Evolutionary conservation across 352 stramenopile species (phyloP).

Genomic region (Globisporangium paddicum): DNA sequence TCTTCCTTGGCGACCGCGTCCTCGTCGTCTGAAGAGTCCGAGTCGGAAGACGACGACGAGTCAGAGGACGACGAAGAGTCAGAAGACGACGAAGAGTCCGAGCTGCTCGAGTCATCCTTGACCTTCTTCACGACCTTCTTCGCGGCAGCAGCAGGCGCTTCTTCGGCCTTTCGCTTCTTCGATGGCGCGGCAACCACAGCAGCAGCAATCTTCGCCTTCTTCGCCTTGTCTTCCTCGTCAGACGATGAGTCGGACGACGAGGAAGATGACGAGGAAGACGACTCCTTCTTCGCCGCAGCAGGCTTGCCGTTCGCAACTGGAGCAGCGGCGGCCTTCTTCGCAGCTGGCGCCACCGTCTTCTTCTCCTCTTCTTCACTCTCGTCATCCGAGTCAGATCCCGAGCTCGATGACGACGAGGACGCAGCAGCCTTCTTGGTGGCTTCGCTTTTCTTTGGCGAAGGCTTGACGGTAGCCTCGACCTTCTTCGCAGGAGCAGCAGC

Average conservation of each 20-base stretch:
- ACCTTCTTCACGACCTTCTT: constrained; percentile 28
- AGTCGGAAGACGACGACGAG: constrained; percentile 32
- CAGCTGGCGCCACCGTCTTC: constrained; percentile 15
- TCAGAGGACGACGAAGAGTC: constrained; percentile 35
- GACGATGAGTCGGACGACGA: constrained; percentile 39
- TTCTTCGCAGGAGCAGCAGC: constrained; percentile 11
- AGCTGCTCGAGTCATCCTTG: constrained; percentile 38
- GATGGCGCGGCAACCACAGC: constrained; percentile 20
- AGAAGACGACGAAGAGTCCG: constrained; percentile 36
- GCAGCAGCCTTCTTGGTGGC: constrained; percentile 21
- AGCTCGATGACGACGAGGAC: constrained; percentile 30
- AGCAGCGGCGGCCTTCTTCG: constrained; percentile 28
- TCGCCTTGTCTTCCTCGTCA: constrained; percentile 22
- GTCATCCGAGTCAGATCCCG: constrained; percentile 48
- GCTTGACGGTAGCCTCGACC: constrained; percentile 6
- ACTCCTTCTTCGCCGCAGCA: constrained; percentile 17
- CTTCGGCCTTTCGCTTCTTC: constrained; percentile 55
- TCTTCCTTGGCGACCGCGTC: constrained; percentile 74
- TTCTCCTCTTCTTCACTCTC: constrained; percentile 38
- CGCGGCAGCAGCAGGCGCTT: constrained; percentile 13
- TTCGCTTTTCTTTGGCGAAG: constrained; percentile 17
- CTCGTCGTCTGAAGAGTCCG: constrained; percentile 39
- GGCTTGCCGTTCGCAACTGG: constrained; percentile 16
- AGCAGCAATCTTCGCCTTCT: constrained; percentile 21
- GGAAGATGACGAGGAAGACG: constrained; percentile 27